Evolutionary conservation across 768 basidiomycete species (phyloP).

Genomic region (Suillus subluteus): DNA sequence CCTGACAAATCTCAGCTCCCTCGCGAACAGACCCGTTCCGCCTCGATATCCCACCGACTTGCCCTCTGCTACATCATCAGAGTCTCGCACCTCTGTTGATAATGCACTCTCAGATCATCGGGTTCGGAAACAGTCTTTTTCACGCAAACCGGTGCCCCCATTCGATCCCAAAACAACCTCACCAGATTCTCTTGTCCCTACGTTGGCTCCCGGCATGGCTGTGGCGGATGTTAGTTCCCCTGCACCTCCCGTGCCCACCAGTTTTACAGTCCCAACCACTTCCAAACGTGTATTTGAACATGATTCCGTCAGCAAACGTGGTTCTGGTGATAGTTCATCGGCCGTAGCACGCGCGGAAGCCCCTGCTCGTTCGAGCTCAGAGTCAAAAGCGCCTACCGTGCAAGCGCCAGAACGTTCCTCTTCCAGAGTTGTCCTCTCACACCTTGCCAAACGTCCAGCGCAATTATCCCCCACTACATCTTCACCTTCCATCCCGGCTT

Average conservation of each 20-base stretch:
- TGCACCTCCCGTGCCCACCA: neutral
- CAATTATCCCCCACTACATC: constrained; percentile 23
- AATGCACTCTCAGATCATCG: constrained; percentile 24
- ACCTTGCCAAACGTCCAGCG: constrained; percentile 15
- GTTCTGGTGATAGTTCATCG: constrained; percentile 3
- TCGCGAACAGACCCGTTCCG: constrained; percentile 64
- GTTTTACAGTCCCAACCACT: neutral
- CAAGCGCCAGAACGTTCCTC: constrained; percentile 19
- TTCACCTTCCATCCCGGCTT: constrained; percentile 25
- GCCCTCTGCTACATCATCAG: constrained; percentile 49
- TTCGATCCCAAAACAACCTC: constrained; percentile 21
- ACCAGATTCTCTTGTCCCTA: constrained; percentile 10
- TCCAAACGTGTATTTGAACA: constrained; percentile 15
- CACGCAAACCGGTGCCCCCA: constrained; percentile 24
- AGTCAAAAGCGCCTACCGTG: constrained; percentile 1
- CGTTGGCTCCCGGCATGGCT: constrained; percentile 10
- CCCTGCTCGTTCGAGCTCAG: constrained; percentile 7
- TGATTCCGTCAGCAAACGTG: constrained; percentile 2
- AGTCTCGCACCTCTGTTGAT: constrained; percentile 31
- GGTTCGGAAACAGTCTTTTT: constrained; percentile 31
- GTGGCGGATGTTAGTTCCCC: neutral
- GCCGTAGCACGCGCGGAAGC: neutral
- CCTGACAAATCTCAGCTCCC: constrained; percentile 45
- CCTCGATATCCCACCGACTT: constrained; percentile 54
- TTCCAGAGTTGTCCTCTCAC: constrained; percentile 18